These are phyloP conservation scores for Saturnispora bothae DNA, from an alignment of 805 yeast species.

Conservation along the genomic window DNA sequence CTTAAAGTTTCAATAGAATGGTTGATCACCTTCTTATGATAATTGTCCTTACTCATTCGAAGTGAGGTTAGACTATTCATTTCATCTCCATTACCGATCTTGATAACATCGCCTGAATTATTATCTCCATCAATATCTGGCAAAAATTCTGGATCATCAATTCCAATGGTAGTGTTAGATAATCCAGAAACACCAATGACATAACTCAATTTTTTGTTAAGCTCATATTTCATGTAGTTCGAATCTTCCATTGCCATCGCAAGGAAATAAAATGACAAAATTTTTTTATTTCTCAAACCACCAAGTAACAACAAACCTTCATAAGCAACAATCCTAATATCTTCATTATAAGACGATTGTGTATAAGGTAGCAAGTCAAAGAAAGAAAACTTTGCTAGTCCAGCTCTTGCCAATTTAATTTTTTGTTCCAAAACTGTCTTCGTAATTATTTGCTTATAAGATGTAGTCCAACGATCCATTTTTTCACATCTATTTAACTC, in stretches of 20 bases:
- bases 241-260: slow-evolving; percentile 47
- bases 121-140: slow-evolving; percentile 10
- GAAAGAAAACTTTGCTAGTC: slow-evolving; percentile 40
- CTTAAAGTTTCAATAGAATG: slow-evolving; percentile 61
- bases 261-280: slow-evolving; percentile 54
- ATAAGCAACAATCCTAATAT: slow-evolving; percentile 58
- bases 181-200: slow-evolving; percentile 60
- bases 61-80: slow-evolving; percentile 26
- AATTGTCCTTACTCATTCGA: slow-evolving; percentile 47
- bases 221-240: slow-evolving; percentile 37
- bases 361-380: slow-evolving; percentile 49
- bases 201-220: slow-evolving; percentile 37
- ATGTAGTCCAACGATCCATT: slow-evolving; percentile 80
- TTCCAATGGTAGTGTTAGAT: slow-evolving; percentile 44
- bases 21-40: slow-evolving; percentile 51
- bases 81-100: slow-evolving; percentile 44
- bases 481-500: slow-evolving; percentile 70
- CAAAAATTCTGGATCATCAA: slow-evolving; percentile 53
- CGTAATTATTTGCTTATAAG: slow-evolving; percentile 49
- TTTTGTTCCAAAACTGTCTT: slow-evolving; percentile 49
- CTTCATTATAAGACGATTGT: slow-evolving; percentile 32
- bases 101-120: slow-evolving; percentile 29
- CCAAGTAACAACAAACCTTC: slow-evolving; percentile 63
- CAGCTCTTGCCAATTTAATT: slow-evolving; percentile 45
- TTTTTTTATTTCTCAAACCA: slow-evolving; percentile 55